Evolutionary conservation across 2,329 filamentous ascomycete species (phyloP).

Genomic region (Aureobasidium uvarum): DNA sequence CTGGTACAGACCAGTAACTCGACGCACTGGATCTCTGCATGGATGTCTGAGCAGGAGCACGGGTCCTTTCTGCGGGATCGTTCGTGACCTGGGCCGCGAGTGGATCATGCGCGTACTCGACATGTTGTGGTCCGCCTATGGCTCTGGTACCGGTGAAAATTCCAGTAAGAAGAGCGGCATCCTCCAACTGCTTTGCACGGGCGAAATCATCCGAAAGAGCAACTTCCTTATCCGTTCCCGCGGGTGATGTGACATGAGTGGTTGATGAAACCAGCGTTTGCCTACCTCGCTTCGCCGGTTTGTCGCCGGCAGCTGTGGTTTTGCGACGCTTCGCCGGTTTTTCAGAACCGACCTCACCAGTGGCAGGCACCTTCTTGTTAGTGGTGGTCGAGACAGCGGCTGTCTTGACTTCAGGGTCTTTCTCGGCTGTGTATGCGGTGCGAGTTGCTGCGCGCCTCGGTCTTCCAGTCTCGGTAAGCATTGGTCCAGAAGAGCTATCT

Average conservation of each 20-base stretch:
- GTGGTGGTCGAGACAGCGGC: constrained; percentile 56
- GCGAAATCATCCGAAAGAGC: constrained; percentile 36
- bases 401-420: constrained; percentile 61
- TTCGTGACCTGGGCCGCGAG: constrained; percentile 17
- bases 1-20: constrained; percentile 85
- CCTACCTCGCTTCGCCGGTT: constrained; percentile 30
- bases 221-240: constrained; percentile 36
- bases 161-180: constrained; percentile 37
- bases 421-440: constrained; percentile 67
- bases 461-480: constrained; percentile 50
- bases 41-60: constrained; percentile 25
- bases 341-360: constrained; percentile 35
- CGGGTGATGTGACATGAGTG: constrained; percentile 39
- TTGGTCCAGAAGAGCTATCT: constrained; percentile 40
- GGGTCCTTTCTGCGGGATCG: constrained; percentile 24
- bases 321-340: constrained; percentile 38
- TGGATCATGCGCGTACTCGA: constrained; percentile 26
- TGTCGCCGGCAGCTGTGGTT: constrained; percentile 35
- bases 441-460: constrained; percentile 61
- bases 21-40: constrained; percentile 47
- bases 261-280: constrained; percentile 40
- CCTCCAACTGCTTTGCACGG: constrained; percentile 35
- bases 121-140: constrained; percentile 20
- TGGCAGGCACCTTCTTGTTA: constrained; percentile 38
- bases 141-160: constrained; percentile 32